A percentile compares a stretch with the other conserved stretches of the same genome.
These are phyloP conservation scores for Teunomyces stri DNA, from an alignment of 805 yeast genomes.

Conservation along the genomic window DNA sequence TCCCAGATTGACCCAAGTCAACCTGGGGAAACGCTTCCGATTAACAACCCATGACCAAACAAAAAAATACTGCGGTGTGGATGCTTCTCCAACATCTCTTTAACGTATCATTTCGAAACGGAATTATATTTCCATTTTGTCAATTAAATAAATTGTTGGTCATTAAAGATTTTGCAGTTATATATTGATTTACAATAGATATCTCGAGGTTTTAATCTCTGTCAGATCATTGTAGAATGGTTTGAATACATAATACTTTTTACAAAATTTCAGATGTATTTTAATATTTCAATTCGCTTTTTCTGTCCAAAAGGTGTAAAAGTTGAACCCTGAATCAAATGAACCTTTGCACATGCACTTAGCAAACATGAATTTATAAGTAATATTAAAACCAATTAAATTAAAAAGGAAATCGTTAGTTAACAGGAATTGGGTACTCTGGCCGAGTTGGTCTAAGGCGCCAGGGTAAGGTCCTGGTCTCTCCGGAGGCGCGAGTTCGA, in stretches of 20 bases:
- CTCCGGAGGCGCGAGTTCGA: slow-evolving; percentile 22
- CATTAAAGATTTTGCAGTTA: neutral
- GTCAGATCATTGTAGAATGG: too few species aligned
- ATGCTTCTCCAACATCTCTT: neutral
- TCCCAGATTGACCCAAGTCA: neutral
- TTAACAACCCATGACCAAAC: too few species aligned
- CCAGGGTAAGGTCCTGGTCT: slow-evolving; percentile 23
- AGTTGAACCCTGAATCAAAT: too few species aligned
- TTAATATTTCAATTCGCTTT: too few species aligned
- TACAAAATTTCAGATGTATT: too few species aligned
- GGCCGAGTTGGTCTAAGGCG: slow-evolving; percentile 23
- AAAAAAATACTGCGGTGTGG: neutral
- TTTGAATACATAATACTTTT: too few species aligned
- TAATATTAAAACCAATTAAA: neutral
- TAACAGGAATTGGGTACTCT: slow-evolving; percentile 19
- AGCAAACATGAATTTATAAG: too few species aligned
- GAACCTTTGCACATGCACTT: too few species aligned
- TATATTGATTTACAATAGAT: too few species aligned
- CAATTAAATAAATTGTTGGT: neutral
- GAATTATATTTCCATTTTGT: neutral
- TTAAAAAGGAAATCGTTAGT: neutral
- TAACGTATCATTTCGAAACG: neutral
- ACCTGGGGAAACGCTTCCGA: neutral
- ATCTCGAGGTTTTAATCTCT: too few species aligned
- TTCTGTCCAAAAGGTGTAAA: too few species aligned